phyloP scores from a whole-genome alignment of 768 basidiomycete genomes.

The Gymnopilus dilepis region DNA sequence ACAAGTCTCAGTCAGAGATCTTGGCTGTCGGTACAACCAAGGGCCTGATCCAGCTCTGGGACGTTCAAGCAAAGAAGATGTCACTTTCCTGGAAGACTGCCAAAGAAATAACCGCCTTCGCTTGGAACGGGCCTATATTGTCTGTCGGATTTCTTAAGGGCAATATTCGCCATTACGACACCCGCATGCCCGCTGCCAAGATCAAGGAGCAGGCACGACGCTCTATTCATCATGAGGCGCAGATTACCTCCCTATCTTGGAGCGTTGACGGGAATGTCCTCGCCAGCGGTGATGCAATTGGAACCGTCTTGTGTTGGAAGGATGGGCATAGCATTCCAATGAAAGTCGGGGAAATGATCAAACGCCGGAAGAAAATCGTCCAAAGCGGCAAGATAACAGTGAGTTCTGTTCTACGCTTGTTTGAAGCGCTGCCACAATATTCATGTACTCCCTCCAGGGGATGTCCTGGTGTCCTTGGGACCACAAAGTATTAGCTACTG shows the following conservation, averaged over 20 bases:
- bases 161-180: slow-evolving; percentile 78
- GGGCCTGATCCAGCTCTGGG: slow-evolving; percentile 77
- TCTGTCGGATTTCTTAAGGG: slow-evolving; percentile 72
- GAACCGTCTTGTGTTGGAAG: slow-evolving; percentile 83
- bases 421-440: background rate
- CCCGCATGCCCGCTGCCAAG: slow-evolving; percentile 53
- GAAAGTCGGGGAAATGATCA: slow-evolving; percentile 59
- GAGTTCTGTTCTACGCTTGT: slow-evolving; percentile 21
- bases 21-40: slow-evolving; percentile 67
- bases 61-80: slow-evolving; percentile 60
- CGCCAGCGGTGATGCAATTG: slow-evolving; percentile 79
- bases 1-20: slow-evolving; percentile 38
- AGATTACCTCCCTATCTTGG: slow-evolving; percentile 72
- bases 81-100: slow-evolving; percentile 56
- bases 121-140: slow-evolving; percentile 71
- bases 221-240: slow-evolving; percentile 69
- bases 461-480: slow-evolving; percentile 90
- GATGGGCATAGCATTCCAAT: slow-evolving; percentile 54
- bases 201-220: slow-evolving; percentile 69
- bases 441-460: slow-evolving; percentile 49
- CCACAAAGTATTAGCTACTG: slow-evolving; percentile 74
- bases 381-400: slow-evolving; percentile 66
- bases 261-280: slow-evolving; percentile 66
- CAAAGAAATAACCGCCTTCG: slow-evolving; percentile 63
- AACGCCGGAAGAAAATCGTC: slow-evolving; percentile 71